Base-by-base conservation (phyloP, 805 yeast genomes). In the Starmerella floris region DNA sequence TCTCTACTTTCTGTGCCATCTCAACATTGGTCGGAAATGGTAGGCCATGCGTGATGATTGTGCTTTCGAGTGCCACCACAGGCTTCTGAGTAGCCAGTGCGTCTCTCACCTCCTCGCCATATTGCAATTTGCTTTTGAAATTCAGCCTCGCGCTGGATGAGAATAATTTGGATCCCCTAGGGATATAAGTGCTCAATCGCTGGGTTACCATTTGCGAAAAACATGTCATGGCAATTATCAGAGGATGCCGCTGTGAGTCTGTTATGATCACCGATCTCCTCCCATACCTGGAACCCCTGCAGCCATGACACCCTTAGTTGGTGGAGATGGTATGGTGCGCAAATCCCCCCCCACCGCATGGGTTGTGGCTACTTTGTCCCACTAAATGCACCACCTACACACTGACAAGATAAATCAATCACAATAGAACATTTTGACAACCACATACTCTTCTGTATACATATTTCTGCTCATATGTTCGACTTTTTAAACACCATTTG, bases 11-110 rank as follows among this genome's bases (percentile, higher is more conserved):
- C 25, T 53, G 53, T 0, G 95, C 94, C 84, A 84, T 77, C 22
- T 67, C 66, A 10, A 81, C 54, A 54, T 85, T 84, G 20, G 70
- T 69, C 0, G 95, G 95, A 55, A 62, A 80, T 3, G 95, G 94
- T 31, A 84, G 67, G 1, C 95, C 95, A 62, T 84, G 95, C 5
- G 94, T 79, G 51, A 85, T 74, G 54, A 84, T 85, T 6, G 95
- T 84, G 20, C 85, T 76, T 56, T 85, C 95, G 15, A 84, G 64
- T 0, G 95, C 78, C 3, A 85, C 91, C 5, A 84, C 74, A 0
- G 95, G 94, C 30, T 49, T 60, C 17, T 69, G 67, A 2, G 68
- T 68, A 11, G 51, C 50, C 16, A 83, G 53, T 0, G 94, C 94
- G 46, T 76, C 76, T 46, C 57, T 53, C 15, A 84, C 70, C 50